Evolutionary conservation across 495 filamentous ascomycete species (phyloP).

Genomic region (Amorphotheca resinae): DNA sequence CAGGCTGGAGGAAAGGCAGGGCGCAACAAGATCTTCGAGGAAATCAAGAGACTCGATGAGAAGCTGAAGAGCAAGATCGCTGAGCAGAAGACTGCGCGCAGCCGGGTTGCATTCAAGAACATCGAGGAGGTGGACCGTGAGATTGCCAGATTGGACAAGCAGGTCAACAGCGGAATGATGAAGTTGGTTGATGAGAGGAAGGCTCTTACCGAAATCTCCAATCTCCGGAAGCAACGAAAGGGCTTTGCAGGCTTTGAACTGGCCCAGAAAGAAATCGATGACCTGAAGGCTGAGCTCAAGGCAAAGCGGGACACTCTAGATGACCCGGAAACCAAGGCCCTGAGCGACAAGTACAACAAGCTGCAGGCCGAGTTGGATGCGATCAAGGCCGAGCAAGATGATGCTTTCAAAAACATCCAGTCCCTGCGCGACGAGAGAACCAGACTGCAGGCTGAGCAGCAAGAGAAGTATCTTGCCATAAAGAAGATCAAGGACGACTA

Average conservation of each 20-base stretch:
- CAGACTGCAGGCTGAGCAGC: conserved; percentile 68
- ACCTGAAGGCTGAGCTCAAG: conserved; percentile 71
- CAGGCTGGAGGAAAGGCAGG: conserved; percentile 74
- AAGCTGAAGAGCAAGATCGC: conserved; percentile 47
- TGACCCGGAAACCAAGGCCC: conserved; percentile 80
- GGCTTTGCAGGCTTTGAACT: conserved; percentile 73
- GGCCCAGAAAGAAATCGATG: conserved; percentile 71
- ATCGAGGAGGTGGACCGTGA: conserved; percentile 76
- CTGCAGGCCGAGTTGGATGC: conserved; percentile 74
- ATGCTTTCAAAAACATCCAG: conserved; percentile 73
- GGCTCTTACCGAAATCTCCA: conserved; percentile 68
- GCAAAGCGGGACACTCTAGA: conserved; percentile 75
- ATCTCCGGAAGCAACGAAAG: conserved; percentile 78
- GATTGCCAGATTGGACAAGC: conserved; percentile 65
- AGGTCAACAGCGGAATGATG: conserved; percentile 77
- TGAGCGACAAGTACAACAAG: conserved; percentile 71
- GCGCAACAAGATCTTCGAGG: conserved; percentile 61
- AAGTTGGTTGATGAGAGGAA: conserved; percentile 96
- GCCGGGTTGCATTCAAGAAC: conserved; percentile 68
- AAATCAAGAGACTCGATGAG: conserved; percentile 75
- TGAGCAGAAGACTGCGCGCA: conserved; percentile 72
- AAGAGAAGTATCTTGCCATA: conserved; percentile 67
- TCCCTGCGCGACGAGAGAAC: conserved; percentile 79
- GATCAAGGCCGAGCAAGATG: conserved; percentile 84
- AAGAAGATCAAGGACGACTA: conserved; percentile 78